Evolutionary conservation across 768 basidiomycete species (phyloP).

Genomic region (Mycena filopes): DNA sequence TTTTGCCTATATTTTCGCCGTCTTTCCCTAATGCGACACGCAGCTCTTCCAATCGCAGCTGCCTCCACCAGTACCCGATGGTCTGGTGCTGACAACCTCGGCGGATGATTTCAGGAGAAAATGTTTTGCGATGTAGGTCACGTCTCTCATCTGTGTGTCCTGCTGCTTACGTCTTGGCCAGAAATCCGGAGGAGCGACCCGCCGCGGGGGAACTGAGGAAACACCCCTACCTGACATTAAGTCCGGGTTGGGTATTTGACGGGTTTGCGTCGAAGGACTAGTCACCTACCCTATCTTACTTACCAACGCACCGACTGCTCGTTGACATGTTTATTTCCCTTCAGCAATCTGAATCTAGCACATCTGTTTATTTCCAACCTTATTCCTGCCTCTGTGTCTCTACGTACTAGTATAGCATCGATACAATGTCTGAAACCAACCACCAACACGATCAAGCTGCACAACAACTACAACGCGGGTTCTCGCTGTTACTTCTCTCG

Average conservation of each 20-base stretch:
- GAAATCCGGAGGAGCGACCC: constrained; percentile 87
- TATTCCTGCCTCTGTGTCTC: constrained; percentile 39
- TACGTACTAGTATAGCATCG: constrained; percentile 47
- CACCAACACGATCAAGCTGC: constrained; percentile 47
- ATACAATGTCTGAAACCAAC: constrained; percentile 16
- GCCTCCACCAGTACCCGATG: constrained; percentile 92
- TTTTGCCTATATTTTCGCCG: constrained; percentile 19
- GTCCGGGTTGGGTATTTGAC: constrained; percentile 80
- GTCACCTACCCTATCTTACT: constrained; percentile 27
- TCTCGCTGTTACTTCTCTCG: too few species aligned
- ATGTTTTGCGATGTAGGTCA: constrained; percentile 88
- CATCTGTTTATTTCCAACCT: constrained; percentile 28
- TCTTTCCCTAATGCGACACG: not conserved
- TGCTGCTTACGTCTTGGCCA: constrained; percentile 42
- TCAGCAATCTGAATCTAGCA: not conserved
- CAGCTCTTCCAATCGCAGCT: constrained; percentile 88
- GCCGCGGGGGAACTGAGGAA: constrained; percentile 80
- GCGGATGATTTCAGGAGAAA: constrained; percentile 88
- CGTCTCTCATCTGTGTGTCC: constrained; percentile 7
- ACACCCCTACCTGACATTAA: constrained; percentile 82
- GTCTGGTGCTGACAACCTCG: constrained; percentile 76
- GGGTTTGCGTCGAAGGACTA: constrained; percentile 60
- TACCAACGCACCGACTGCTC: constrained; percentile 23
- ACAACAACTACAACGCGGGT: constrained; percentile 50
- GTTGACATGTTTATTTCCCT: constrained; percentile 20